phyloP scores from a whole-genome alignment of 2,329 filamentous ascomycete genomes.

The Pyricularia grisea region DNA sequence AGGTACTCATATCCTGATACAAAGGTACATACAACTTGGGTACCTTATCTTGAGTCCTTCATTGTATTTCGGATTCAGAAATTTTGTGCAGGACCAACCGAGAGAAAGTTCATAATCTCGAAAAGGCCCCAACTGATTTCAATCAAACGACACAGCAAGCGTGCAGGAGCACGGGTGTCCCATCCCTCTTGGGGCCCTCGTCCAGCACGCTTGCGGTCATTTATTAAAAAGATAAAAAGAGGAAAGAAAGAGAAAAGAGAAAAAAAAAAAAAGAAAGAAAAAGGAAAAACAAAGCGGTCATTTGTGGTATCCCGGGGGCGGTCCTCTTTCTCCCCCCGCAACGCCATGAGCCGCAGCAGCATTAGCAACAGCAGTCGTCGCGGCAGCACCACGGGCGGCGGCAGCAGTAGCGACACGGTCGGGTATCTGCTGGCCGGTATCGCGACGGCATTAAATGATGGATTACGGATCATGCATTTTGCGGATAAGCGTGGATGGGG shows the following conservation, averaged over 20 bases:
- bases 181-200: not conserved
- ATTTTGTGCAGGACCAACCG: not conserved
- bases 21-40: not conserved
- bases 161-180: not conserved
- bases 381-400: not conserved
- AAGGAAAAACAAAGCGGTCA: not conserved
- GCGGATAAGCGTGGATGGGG: constrained; percentile 51
- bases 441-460: constrained; percentile 42
- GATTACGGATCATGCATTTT: constrained; percentile 42
- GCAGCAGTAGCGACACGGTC: constrained; percentile 39
- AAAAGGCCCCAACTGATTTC: not conserved
- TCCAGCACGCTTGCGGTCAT: not conserved
- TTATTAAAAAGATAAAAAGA: too few relatives aligned
- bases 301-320: not conserved
- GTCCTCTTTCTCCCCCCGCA: not conserved
- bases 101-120: not conserved
- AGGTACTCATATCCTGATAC: not conserved
- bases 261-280: too few relatives aligned
- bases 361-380: not conserved
- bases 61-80: not conserved
- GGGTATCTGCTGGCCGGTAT: constrained; percentile 49
- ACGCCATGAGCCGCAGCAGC: constrained; percentile 1
- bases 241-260: too few relatives aligned
- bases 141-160: not conserved
- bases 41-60: not conserved